Conservation (phyloP, 352 stramenopile genomes). For the Globisporangium sylvaticum region DNA sequence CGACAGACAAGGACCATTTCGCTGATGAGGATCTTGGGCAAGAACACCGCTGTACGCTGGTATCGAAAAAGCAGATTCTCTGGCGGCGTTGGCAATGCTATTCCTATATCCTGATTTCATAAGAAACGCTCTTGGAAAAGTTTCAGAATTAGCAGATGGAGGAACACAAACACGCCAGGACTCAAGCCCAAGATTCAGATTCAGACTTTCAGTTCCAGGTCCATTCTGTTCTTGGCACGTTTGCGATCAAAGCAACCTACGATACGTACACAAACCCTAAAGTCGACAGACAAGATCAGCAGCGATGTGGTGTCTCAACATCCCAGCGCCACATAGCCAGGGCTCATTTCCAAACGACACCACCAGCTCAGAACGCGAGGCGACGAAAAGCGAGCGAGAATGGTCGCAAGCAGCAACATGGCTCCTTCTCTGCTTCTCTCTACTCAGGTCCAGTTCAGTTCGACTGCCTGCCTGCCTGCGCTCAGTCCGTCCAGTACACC, state of each 20-base stretch:
- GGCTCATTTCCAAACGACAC: background rate
- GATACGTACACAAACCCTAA: background rate
- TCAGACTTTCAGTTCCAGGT: background rate
- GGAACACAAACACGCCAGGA: background rate
- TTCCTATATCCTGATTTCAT: background rate
- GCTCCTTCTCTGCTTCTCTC: background rate
- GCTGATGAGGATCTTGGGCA: too few relatives aligned
- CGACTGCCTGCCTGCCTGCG: background rate
- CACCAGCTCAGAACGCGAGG: conserved; percentile 8
- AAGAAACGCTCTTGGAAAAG: conserved; percentile 2
- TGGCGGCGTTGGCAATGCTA: background rate
- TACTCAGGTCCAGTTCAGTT: background rate
- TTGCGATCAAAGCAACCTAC: too few relatives aligned
- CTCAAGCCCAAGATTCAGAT: background rate
- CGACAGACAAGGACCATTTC: background rate
- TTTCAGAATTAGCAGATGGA: background rate
- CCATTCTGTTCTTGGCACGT: too few relatives aligned
- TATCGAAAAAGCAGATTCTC: too few relatives aligned
- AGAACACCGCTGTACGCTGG: too few relatives aligned
- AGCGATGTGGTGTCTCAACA: background rate
- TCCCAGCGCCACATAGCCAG: background rate
- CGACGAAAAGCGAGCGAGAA: conserved; percentile 1
- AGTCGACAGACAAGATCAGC: background rate
- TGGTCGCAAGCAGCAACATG: background rate
- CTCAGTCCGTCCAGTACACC: background rate